phyloP scores from a whole-genome alignment of 1,139 yeast species.

The Ogataea hybrid region DNA sequence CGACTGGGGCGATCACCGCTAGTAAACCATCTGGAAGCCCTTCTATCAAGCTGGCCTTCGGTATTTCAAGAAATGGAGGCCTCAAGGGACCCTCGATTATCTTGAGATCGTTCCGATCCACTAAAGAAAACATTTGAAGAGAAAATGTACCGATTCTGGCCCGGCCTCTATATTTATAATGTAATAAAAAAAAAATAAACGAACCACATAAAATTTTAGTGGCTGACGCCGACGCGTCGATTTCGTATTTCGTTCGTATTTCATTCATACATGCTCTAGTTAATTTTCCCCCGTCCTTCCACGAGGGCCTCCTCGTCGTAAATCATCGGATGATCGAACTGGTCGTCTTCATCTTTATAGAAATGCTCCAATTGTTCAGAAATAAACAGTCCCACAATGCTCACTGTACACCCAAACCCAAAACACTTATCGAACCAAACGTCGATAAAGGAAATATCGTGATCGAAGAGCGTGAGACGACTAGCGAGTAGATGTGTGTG shows the following conservation, averaged over 20 bases:
- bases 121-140: conserved; percentile 9
- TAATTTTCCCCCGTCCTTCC: conserved; percentile 16
- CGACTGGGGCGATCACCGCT: conserved; percentile 71
- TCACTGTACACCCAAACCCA: conserved; percentile 52
- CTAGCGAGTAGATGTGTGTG: conserved; percentile 67
- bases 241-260: not conserved
- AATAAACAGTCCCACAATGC: conserved; percentile 44
- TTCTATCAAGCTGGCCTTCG: conserved; percentile 43
- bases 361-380: conserved; percentile 23
- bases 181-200: conserved; percentile 4
- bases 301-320: conserved; percentile 29
- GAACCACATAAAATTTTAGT: not conserved
- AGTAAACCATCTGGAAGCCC: conserved; percentile 73
- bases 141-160: conserved; percentile 4
- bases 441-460: conserved; percentile 54
- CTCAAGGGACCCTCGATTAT: conserved; percentile 16
- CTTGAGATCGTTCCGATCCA: conserved; percentile 21
- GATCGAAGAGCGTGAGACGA: conserved; percentile 44
- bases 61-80: conserved; percentile 18
- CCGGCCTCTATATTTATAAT: conserved; percentile 1
- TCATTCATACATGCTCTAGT: not conserved
- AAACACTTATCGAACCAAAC: conserved; percentile 79
- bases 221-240: conserved; percentile 11
- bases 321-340: conserved; percentile 14
- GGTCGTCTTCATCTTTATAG: conserved; percentile 20